Conservation (phyloP, 139 green algal genomes). For the Nannochloris sp. region DNA sequence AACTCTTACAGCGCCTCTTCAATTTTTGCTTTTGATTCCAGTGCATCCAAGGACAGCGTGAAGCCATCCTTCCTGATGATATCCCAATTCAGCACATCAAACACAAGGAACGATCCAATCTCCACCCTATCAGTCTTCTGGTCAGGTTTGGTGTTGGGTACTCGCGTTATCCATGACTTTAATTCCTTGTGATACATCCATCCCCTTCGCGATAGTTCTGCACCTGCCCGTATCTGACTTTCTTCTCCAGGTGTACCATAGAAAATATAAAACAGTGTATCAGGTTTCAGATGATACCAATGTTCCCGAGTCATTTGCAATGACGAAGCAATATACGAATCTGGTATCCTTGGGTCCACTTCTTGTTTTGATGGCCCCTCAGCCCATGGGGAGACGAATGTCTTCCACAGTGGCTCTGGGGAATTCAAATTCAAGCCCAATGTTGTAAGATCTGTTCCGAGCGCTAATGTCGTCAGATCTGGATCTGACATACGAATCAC, state of each 20-base stretch:
- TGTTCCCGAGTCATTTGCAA: slow-evolving; percentile 74
- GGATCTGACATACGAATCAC: slow-evolving; percentile 81
- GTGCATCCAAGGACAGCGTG: slow-evolving; percentile 44
- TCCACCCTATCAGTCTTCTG: slow-evolving; percentile 76
- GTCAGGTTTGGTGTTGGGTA: slow-evolving; percentile 61
- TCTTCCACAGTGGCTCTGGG: slow-evolving; percentile 64
- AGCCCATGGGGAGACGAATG: slow-evolving; percentile 76
- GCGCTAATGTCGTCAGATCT: slow-evolving; percentile 87
- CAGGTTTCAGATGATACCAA: slow-evolving; percentile 89
- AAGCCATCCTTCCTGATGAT: slow-evolving; percentile 64
- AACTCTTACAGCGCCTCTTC: too few species aligned
- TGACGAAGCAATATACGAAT: slow-evolving; percentile 74
- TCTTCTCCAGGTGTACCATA: slow-evolving; percentile 79
- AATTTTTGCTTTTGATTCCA: slow-evolving; percentile 47
- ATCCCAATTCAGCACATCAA: slow-evolving; percentile 83
- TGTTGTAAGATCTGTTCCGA: slow-evolving; percentile 93
- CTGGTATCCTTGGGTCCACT: slow-evolving; percentile 69
- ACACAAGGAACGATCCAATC: slow-evolving; percentile 86
- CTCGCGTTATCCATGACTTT: slow-evolving; percentile 77
- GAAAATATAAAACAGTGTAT: slow-evolving; percentile 99
- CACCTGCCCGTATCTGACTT: slow-evolving; percentile 85
- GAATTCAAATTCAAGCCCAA: slow-evolving; percentile 93
- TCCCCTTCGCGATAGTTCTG: slow-evolving; percentile 77
- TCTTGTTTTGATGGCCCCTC: slow-evolving; percentile 64
- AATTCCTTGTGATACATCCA: slow-evolving; percentile 83